These are phyloP conservation scores for Microbotryum saponariae DNA, from an alignment of 1,284 basidiomycete genomes.

Conservation along the genomic window DNA sequence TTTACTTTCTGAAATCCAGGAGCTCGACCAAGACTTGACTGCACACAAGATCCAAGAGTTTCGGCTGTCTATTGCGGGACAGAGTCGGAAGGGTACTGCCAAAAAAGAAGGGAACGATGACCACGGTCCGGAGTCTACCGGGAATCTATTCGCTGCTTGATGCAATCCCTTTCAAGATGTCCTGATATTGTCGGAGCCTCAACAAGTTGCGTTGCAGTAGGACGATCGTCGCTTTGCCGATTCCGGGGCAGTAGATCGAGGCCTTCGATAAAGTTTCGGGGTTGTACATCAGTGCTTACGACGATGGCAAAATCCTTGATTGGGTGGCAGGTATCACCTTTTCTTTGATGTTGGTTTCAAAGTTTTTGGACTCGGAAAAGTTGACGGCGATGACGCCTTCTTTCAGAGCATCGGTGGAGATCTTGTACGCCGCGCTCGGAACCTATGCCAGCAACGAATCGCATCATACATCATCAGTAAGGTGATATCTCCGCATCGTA, in stretches of 20 bases:
- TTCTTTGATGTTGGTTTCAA: slow-evolving; percentile 83
- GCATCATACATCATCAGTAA: background rate
- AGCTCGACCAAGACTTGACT: too few species aligned
- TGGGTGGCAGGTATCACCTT: slow-evolving; percentile 51
- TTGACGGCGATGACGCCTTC: slow-evolving; percentile 90
- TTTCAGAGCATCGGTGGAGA: slow-evolving; percentile 80
- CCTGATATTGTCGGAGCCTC: slow-evolving; percentile 23
- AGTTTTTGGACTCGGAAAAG: slow-evolving; percentile 93
- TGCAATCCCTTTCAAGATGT: background rate
- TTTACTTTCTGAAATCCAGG: too few species aligned
- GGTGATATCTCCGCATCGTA: background rate
- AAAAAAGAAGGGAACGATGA: too few species aligned
- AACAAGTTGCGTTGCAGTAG: slow-evolving; percentile 92
- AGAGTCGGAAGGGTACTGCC: too few species aligned
- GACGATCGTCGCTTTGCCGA: slow-evolving; percentile 93
- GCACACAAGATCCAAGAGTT: too few species aligned
- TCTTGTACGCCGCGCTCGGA: slow-evolving; percentile 79
- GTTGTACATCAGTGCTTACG: slow-evolving; percentile 21
- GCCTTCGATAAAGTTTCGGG: slow-evolving; percentile 49
- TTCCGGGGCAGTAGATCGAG: slow-evolving; percentile 82
- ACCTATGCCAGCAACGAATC: slow-evolving; percentile 24
- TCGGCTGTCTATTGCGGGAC: too few species aligned
- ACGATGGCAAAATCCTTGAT: slow-evolving; percentile 2
- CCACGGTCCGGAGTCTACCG: too few species aligned
- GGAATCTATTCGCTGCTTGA: too few species aligned